Evolutionary conservation across 2,329 filamentous ascomycete species (phyloP).

Genomic region (Achaetomium macrosporum): DNA sequence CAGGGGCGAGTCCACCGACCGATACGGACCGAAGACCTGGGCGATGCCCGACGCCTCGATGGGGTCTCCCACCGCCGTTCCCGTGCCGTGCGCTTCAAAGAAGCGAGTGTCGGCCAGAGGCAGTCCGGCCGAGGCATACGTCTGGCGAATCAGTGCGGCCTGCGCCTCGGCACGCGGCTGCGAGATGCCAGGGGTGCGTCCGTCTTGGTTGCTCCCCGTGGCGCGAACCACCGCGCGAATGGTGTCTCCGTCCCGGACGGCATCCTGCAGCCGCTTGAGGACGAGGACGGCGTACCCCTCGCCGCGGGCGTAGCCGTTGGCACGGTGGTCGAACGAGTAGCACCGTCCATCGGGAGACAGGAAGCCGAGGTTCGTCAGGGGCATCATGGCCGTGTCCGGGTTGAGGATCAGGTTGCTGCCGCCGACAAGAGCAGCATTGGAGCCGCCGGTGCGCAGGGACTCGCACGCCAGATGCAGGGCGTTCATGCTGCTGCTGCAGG

Average conservation of each 20-base stretch:
- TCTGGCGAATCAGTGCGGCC: slow-evolving; percentile 25
- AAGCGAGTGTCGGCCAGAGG: slow-evolving; percentile 13
- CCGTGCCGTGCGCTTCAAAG: slow-evolving; percentile 24
- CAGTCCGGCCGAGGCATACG: slow-evolving; percentile 22
- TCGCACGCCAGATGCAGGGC: slow-evolving; percentile 11
- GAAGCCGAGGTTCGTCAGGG: not conserved
- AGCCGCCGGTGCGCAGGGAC: slow-evolving; percentile 7
- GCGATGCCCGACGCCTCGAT: slow-evolving; percentile 22
- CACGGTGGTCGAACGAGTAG: slow-evolving; percentile 30
- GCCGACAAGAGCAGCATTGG: slow-evolving; percentile 4
- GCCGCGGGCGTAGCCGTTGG: slow-evolving; percentile 31
- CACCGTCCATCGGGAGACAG: slow-evolving; percentile 29
- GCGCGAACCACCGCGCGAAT: slow-evolving; percentile 30
- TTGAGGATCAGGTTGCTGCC: not conserved
- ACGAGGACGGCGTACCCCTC: slow-evolving; percentile 32
- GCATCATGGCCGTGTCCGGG: not conserved
- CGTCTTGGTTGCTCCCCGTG: slow-evolving; percentile 33
- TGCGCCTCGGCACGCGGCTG: slow-evolving; percentile 32
- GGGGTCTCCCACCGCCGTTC: slow-evolving; percentile 23
- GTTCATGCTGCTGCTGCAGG: slow-evolving; percentile 1
- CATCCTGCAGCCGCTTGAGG: slow-evolving; percentile 37
- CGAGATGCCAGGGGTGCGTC: slow-evolving; percentile 35
- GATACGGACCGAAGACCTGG: slow-evolving; percentile 10
- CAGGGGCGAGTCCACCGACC: slow-evolving; percentile 4
- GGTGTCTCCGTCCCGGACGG: slow-evolving; percentile 36